These are phyloP conservation scores for Oryza coarctata DNA, from an alignment of 176 grass and related monocot genomes.

Conservation along the genomic window DNA sequence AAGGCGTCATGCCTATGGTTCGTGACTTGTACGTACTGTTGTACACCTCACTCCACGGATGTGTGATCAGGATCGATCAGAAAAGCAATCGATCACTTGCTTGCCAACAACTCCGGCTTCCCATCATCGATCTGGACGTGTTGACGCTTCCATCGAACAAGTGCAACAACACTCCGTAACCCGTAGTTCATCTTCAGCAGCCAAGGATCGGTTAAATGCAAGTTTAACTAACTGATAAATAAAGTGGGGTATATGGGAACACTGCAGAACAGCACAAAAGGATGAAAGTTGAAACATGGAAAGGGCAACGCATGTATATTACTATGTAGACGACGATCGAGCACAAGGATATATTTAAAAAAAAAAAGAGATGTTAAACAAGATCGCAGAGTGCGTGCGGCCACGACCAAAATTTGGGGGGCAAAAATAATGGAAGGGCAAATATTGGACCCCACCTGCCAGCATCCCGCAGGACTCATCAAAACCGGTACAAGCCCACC, in stretches of 20 bases:
- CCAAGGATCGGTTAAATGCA: neutral
- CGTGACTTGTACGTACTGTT: neutral
- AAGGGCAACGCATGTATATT: conserved; percentile 7
- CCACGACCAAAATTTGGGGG: conserved; percentile 50
- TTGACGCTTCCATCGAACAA: neutral
- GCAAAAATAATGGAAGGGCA: neutral
- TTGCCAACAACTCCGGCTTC: neutral
- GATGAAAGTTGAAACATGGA: neutral
- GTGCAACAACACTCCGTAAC: neutral
- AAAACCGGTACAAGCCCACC: conserved; percentile 46
- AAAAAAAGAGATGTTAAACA: neutral
- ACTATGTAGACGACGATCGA: neutral
- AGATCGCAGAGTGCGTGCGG: conserved; percentile 49
- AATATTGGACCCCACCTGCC: conserved; percentile 39
- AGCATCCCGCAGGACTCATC: conserved; percentile 46
- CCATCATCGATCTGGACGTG: neutral
- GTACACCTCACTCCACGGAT: neutral
- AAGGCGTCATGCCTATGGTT: neutral
- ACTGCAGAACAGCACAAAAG: neutral
- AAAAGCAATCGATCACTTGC: neutral
- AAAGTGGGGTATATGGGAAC: conserved; percentile 22
- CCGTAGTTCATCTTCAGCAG: neutral
- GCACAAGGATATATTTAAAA: neutral
- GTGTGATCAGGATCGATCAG: neutral
- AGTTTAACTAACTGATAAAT: neutral